Percentiles rank a stretch among this genome's conserved stretches.
Conservation (phyloP, 2,329 filamentous ascomycete species). For the Ophiostoma piceae region DNA sequence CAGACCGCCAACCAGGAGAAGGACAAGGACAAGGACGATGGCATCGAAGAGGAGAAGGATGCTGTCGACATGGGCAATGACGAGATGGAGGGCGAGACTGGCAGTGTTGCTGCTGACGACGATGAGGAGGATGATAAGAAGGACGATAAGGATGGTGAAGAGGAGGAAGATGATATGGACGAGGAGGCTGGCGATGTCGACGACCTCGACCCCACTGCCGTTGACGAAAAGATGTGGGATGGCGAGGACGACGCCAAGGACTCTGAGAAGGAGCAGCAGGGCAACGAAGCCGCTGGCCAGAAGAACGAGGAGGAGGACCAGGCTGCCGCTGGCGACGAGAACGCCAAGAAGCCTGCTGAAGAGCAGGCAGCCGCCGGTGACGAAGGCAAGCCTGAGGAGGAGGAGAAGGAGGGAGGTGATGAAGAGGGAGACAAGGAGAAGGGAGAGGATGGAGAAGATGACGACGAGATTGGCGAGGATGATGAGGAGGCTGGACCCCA, state of each 20-base stretch:
- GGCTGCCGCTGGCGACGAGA: constrained; percentile 53
- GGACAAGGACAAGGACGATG: constrained; percentile 50
- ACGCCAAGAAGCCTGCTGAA: constrained; percentile 59
- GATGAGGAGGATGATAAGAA: constrained; percentile 56
- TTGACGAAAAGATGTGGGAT: constrained; percentile 99
- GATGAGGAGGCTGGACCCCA: constrained; percentile 52
- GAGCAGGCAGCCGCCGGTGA: constrained; percentile 46
- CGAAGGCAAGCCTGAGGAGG: constrained; percentile 18
- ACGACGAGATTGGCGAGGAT: constrained; percentile 58
- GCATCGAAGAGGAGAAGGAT: constrained; percentile 75
- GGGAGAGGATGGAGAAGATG: constrained; percentile 52
- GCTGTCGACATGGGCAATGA: constrained; percentile 90
- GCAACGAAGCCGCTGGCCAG: constrained; percentile 64
- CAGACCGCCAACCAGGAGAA: constrained; percentile 72
- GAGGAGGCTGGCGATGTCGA: constrained; percentile 89
- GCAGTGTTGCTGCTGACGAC: constrained; percentile 57
- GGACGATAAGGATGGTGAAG: constrained; percentile 53
- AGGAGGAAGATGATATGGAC: constrained; percentile 71
- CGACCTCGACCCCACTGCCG: constrained; percentile 78
- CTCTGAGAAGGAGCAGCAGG: constrained; percentile 75
- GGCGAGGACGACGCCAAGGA: constrained; percentile 73
- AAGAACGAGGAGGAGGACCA: constrained; percentile 61
- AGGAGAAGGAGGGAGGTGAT: constrained; percentile 47
- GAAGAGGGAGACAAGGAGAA: constrained; percentile 50
- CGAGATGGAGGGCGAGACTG: constrained; percentile 82